phyloP scores from a whole-genome alignment of 371 early-diverging fungal species.

The Coemansia sp. region DNA sequence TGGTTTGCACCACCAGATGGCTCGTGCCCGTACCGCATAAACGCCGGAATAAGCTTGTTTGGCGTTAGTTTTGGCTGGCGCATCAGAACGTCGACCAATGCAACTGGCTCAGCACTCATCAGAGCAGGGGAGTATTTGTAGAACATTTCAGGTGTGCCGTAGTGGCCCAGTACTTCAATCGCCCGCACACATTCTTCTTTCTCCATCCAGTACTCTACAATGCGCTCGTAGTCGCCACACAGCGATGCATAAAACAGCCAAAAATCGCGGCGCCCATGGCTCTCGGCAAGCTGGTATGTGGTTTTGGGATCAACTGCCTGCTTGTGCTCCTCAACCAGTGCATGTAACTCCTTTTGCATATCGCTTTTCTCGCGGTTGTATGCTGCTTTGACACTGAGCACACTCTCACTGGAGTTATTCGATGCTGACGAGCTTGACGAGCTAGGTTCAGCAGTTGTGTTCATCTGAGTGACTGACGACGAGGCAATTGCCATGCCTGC shows the following conservation, averaged over 20 bases:
- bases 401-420: background rate
- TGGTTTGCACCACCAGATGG: conserved; percentile 60
- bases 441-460: background rate
- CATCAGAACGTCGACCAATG: conserved; percentile 81
- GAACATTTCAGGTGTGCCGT: conserved; percentile 70
- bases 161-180: conserved; percentile 67
- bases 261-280: conserved; percentile 78
- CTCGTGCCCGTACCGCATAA: conserved; percentile 63
- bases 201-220: conserved; percentile 77
- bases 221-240: conserved; percentile 77
- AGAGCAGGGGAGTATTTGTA: conserved; percentile 82
- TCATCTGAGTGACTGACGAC: conserved; percentile 5
- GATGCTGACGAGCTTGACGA: background rate
- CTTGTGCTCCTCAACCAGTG: conserved; percentile 69
- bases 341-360: conserved; percentile 66
- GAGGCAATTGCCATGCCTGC: background rate
- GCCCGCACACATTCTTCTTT: conserved; percentile 73
- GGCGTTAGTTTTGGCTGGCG: conserved; percentile 77
- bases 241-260: conserved; percentile 55
- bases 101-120: conserved; percentile 77
- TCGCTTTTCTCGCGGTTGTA: conserved; percentile 54
- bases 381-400: conserved; percentile 1
- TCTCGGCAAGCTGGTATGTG: conserved; percentile 73
- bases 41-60: conserved; percentile 80
- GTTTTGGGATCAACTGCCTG: conserved; percentile 63